These are phyloP conservation scores for Kregervanrija delftensis DNA, from an alignment of 805 yeast species.

Conservation along the genomic window DNA sequence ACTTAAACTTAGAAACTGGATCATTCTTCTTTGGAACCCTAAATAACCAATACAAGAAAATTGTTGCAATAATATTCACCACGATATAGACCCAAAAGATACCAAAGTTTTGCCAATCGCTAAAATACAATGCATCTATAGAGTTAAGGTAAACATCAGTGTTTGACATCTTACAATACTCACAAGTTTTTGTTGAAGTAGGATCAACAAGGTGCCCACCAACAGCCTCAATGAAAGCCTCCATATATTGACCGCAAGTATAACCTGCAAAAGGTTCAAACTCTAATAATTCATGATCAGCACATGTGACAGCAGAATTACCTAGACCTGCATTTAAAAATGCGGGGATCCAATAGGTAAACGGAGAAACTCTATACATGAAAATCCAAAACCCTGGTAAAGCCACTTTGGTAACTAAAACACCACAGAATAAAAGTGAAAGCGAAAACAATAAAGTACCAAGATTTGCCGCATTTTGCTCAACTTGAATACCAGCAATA, in stretches of 20 bases:
- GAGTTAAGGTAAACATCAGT: slow-evolving; percentile 40
- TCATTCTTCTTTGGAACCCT: slow-evolving; percentile 53
- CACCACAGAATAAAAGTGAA: slow-evolving; percentile 68
- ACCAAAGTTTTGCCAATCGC: slow-evolving; percentile 57
- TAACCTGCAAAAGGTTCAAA: slow-evolving; percentile 44
- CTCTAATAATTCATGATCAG: slow-evolving; percentile 36
- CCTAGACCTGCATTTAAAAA: slow-evolving; percentile 47
- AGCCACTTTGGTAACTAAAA: slow-evolving; percentile 42
- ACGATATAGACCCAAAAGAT: slow-evolving; percentile 38
- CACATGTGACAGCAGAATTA: slow-evolving; percentile 38
- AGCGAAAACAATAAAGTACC: slow-evolving; percentile 49
- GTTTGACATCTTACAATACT: slow-evolving; percentile 46
- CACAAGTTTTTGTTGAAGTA: slow-evolving; percentile 43
- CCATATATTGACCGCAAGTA: slow-evolving; percentile 51
- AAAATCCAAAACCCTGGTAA: slow-evolving; percentile 58
- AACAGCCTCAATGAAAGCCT: slow-evolving; percentile 23
- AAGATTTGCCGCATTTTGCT: slow-evolving; percentile 55
- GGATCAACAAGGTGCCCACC: slow-evolving; percentile 42
- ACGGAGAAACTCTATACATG: slow-evolving; percentile 64
- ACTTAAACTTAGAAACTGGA: not conserved
- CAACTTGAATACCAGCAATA: slow-evolving; percentile 48
- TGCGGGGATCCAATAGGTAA: slow-evolving; percentile 54
- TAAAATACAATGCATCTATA: slow-evolving; percentile 34
- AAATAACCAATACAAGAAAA: slow-evolving; percentile 40
- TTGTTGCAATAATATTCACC: slow-evolving; percentile 28